Percentiles rank a stretch among this genome's conserved stretches.
Conservation (phyloP, 1,139 yeast genomes). For the Scheffersomyces segobiensis region DNA sequence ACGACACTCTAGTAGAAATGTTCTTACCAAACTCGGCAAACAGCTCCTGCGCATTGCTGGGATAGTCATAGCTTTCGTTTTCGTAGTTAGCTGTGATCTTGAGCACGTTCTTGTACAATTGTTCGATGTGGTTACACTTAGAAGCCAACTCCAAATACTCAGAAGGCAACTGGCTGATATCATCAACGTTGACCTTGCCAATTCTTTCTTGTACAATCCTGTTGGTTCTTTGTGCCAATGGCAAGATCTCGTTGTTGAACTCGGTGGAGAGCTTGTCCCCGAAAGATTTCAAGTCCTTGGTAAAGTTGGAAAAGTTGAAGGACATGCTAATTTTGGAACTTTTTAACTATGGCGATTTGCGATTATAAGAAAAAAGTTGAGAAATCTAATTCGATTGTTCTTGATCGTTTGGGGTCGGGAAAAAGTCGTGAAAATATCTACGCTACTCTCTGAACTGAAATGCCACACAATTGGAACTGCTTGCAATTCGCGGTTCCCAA, state of each 20-base stretch:
- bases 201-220: constrained; percentile 77
- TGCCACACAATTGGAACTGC: neutral
- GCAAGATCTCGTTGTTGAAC: constrained; percentile 50
- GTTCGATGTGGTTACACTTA: constrained; percentile 73
- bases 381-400: neutral
- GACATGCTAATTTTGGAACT: constrained; percentile 28
- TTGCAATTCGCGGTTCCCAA: neutral
- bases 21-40: constrained; percentile 72
- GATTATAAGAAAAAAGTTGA: neutral
- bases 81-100: constrained; percentile 73
- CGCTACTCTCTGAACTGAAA: neutral
- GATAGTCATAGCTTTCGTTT: constrained; percentile 82
- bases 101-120: constrained; percentile 70
- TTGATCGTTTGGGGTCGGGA: neutral
- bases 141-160: constrained; percentile 77
- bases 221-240: constrained; percentile 80
- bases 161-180: constrained; percentile 77
- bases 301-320: constrained; percentile 44
- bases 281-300: constrained; percentile 41
- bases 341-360: neutral
- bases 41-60: constrained; percentile 74
- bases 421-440: neutral
- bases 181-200: constrained; percentile 70
- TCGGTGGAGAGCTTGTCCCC: constrained; percentile 42
- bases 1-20: constrained; percentile 64